Evolutionary conservation across 2,329 filamentous ascomycete genomes (phyloP).

Genomic region (Aureobasidium sp.): DNA sequence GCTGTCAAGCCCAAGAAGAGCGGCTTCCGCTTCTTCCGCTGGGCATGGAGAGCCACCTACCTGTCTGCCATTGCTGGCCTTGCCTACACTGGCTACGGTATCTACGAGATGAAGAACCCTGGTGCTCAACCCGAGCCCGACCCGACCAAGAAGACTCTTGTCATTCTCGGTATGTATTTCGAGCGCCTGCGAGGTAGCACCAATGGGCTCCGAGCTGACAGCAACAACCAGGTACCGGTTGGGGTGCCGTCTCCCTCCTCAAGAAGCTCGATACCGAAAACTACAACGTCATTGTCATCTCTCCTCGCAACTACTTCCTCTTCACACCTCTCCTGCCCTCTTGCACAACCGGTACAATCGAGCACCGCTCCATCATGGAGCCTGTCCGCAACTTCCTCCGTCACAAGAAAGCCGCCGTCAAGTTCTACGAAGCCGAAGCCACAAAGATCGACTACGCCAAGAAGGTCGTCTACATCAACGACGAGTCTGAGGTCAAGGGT

Average conservation of each 20-base stretch:
- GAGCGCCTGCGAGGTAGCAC: not conserved
- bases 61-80: slow-evolving; percentile 63
- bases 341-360: slow-evolving; percentile 93
- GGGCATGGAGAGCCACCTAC: slow-evolving; percentile 77
- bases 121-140: slow-evolving; percentile 71
- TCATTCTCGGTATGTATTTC: slow-evolving; percentile 67
- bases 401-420: slow-evolving; percentile 87
- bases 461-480: slow-evolving; percentile 80
- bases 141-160: slow-evolving; percentile 90
- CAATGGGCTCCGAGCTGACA: slow-evolving; percentile 20
- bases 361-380: slow-evolving; percentile 99
- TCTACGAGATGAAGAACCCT: slow-evolving; percentile 78
- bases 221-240: slow-evolving; percentile 68
- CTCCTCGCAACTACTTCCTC: slow-evolving; percentile 98
- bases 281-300: slow-evolving; percentile 98
- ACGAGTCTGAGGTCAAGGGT: slow-evolving; percentile 90
- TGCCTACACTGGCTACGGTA: slow-evolving; percentile 68
- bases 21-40: slow-evolving; percentile 62
- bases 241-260: slow-evolving; percentile 90
- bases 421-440: slow-evolving; percentile 96
- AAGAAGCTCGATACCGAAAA: slow-evolving; percentile 99
- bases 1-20: slow-evolving; percentile 41
- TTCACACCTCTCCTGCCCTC: slow-evolving; percentile 96
- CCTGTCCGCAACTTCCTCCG: slow-evolving; percentile 92
- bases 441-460: slow-evolving; percentile 91